Evolutionary conservation across 257 asterid genomes (phyloP).

Genomic region (Ballota nigra): DNA sequence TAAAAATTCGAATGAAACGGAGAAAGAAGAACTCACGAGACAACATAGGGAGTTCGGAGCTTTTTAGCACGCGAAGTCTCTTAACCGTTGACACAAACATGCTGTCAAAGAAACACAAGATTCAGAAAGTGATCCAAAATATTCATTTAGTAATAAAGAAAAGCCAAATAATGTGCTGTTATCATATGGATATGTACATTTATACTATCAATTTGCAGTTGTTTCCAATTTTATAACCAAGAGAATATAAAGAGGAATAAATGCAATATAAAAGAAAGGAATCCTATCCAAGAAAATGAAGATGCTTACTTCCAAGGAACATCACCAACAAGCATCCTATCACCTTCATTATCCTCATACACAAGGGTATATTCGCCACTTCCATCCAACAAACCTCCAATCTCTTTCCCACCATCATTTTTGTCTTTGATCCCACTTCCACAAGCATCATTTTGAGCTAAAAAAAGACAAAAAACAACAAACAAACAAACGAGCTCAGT

Average conservation of each 20-base stretch:
- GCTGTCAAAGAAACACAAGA: slow-evolving; percentile 33
- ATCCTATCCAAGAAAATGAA: slow-evolving; percentile 26
- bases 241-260: slow-evolving; percentile 2
- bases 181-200: neutral
- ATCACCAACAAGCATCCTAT: slow-evolving; percentile 98
- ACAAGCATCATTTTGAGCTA: slow-evolving; percentile 60
- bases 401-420: slow-evolving; percentile 39
- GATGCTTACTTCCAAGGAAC: slow-evolving; percentile 98
- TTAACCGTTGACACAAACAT: slow-evolving; percentile 87
- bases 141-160: neutral
- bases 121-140: neutral
- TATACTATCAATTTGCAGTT: slow-evolving; percentile 1
- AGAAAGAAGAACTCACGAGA: slow-evolving; percentile 49
- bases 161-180: slow-evolving; percentile 6
- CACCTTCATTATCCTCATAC: slow-evolving; percentile 98
- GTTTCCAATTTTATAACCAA: neutral
- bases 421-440: slow-evolving; percentile 39
- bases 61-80: slow-evolving; percentile 87
- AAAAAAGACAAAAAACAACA: neutral
- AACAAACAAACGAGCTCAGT: neutral
- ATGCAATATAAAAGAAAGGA: slow-evolving; percentile 20
- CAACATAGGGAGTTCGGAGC: slow-evolving; percentile 66
- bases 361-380: slow-evolving; percentile 94
- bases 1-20: neutral
- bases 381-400: slow-evolving; percentile 71